Evolutionary conservation across 1,284 basidiomycete species (phyloP).

Genomic region (Xanthoconium separans): DNA sequence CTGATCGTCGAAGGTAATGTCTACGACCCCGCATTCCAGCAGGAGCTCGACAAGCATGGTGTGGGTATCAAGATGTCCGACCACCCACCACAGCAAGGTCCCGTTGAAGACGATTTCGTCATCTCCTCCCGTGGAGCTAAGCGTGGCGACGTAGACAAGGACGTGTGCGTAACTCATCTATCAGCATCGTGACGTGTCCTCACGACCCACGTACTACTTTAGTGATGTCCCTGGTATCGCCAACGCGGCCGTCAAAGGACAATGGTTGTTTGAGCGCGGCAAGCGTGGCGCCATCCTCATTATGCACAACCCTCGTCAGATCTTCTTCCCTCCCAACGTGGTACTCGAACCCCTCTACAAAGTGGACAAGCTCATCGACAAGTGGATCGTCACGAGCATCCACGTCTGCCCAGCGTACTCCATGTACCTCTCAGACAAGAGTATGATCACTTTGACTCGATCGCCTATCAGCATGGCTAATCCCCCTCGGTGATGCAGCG

Average conservation of each 20-base stretch:
- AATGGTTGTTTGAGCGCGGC: slow-evolving; percentile 18
- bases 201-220: background rate
- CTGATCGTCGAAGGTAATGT: slow-evolving; percentile 26
- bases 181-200: background rate
- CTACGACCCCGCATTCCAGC: slow-evolving; percentile 26
- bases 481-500: slow-evolving; percentile 1
- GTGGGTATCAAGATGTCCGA: slow-evolving; percentile 19
- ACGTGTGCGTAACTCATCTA: slow-evolving; percentile 9
- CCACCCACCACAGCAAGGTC: slow-evolving; percentile 13
- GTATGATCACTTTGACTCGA: slow-evolving; percentile 2
- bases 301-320: slow-evolving; percentile 22
- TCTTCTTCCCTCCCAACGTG: slow-evolving; percentile 16
- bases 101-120: slow-evolving; percentile 23
- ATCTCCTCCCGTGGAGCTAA: slow-evolving; percentile 15
- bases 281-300: slow-evolving; percentile 22
- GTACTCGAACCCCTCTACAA: slow-evolving; percentile 21
- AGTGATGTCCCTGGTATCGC: slow-evolving; percentile 12
- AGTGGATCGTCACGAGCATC: slow-evolving; percentile 20
- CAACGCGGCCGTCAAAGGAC: slow-evolving; percentile 15
- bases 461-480: background rate
- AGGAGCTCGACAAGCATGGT: slow-evolving; percentile 15
- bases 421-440: slow-evolving; percentile 30
- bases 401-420: slow-evolving; percentile 24
- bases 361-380: slow-evolving; percentile 18
- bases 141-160: background rate